Evolutionary conservation across 495 filamentous ascomycete species (phyloP), one percentile per base, ranked within the genome.

Genomic region (Trichoderma gamsii): DNA sequence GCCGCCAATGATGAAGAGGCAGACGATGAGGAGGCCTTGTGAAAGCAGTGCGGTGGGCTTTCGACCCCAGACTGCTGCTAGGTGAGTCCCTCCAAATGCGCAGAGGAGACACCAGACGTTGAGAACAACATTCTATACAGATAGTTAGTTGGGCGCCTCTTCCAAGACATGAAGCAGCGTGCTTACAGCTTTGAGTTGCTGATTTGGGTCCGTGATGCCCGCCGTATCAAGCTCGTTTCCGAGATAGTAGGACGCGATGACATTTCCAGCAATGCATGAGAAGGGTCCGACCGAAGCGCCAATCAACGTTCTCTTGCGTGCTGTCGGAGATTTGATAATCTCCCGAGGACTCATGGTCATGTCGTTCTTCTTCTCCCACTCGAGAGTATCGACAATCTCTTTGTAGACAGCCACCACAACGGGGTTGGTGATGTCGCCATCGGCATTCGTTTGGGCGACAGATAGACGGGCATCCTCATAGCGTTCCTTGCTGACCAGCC

Each of bases 231-330:
- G 78, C 70, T 81, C 79, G 8, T 70, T 68, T 13, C 77, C 77
- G 4, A 84, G 76, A 70, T 83, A 84, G 69, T 84, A 85, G 15
- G 76, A 80, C 0, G 81, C 80, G 69, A 84, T 83, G 65, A 83
- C 79, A 66, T 83, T 83, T 1, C 82, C 82, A 0, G 80, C 80
- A 61, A 85, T 79, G 67, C 80, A 82, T 21, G 76, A 79, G 67
- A 85, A 84, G 4, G 79, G 73, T 27, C 71, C 73, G 65, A 77
- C 70, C 1, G 76, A 79, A 72, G 80, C 79, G 51, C 77, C 80
- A 69, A 83, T 79, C 12, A 83, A 72, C 0, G 83, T 69, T n/a
- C 82, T 72, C 66, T 77, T 82, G 64, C 82, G 71, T n/a, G 78
- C 71, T 0, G 68, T 70, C 6, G 81, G 79, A 1, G 77, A 79